Conservation (phyloP, 2,329 filamentous ascomycete species). For the Aspergillus sp. region DNA sequence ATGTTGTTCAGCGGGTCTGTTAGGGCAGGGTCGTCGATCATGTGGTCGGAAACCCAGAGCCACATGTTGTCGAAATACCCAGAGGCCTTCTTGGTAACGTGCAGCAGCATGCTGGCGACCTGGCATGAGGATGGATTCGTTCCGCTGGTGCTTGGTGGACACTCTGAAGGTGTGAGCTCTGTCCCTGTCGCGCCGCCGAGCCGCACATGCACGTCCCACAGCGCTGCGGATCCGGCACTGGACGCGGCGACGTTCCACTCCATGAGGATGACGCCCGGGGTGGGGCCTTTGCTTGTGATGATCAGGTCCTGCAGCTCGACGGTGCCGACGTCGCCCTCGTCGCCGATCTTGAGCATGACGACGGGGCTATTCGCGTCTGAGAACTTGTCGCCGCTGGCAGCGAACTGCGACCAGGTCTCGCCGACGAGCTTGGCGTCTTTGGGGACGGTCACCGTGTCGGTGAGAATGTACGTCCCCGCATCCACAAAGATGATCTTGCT, state of each 20-base stretch:
- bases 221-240: slow-evolving; percentile 69
- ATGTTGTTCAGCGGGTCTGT: background rate
- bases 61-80: slow-evolving; percentile 41
- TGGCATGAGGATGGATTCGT: slow-evolving; percentile 23
- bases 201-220: slow-evolving; percentile 97
- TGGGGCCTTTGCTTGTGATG: slow-evolving; percentile 79
- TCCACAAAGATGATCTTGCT: slow-evolving; percentile 69
- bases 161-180: slow-evolving; percentile 78
- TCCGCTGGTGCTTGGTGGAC: slow-evolving; percentile 65
- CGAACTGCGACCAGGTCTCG: slow-evolving; percentile 88
- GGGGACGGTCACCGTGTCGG: slow-evolving; percentile 63
- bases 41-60: slow-evolving; percentile 30
- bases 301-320: slow-evolving; percentile 90
- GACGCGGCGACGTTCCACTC: slow-evolving; percentile 81
- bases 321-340: slow-evolving; percentile 73
- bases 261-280: slow-evolving; percentile 86
- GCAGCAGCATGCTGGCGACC: slow-evolving; percentile 59
- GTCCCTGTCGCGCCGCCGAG: slow-evolving; percentile 87
- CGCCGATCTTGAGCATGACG: slow-evolving; percentile 83
- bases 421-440: slow-evolving; percentile 85
- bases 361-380: slow-evolving; percentile 74
- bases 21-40: background rate
- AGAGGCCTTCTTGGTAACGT: slow-evolving; percentile 61
- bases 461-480: slow-evolving; percentile 66
- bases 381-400: slow-evolving; percentile 78